phyloP scores from a whole-genome alignment of 495 filamentous ascomycete genomes.

The Tuber magnatum region DNA sequence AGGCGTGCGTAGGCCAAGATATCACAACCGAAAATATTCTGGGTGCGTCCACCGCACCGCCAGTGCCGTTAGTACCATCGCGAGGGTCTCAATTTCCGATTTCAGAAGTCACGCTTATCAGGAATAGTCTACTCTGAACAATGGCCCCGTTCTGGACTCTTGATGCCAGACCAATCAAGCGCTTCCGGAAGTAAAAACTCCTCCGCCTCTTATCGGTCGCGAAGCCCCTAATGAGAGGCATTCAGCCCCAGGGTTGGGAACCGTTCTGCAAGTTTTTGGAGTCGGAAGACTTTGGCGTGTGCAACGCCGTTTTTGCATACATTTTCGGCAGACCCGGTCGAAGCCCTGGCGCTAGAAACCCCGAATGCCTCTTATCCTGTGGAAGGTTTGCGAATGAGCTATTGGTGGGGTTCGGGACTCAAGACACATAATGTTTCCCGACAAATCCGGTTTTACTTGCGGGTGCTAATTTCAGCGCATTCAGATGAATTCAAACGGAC shows the following conservation, averaged over 20 bases:
- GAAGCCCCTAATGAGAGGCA: background rate
- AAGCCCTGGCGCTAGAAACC: too few relatives aligned
- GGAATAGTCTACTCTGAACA: background rate
- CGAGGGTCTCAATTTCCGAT: too few relatives aligned
- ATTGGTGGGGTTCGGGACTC: background rate
- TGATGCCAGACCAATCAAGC: background rate
- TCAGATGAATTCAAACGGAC: background rate
- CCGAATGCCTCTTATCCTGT: background rate
- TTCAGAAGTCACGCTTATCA: background rate
- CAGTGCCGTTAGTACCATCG: too few relatives aligned
- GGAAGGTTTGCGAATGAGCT: background rate
- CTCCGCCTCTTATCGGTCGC: background rate
- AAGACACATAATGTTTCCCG: background rate
- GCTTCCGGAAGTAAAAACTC: background rate
- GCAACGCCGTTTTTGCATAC: too few relatives aligned
- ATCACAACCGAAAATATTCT: too few relatives aligned
- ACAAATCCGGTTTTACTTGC: background rate
- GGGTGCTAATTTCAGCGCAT: background rate
- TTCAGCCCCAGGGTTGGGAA: too few relatives aligned
- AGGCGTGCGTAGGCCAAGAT: too few relatives aligned
- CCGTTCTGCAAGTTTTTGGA: too few relatives aligned
- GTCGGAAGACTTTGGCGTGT: too few relatives aligned
- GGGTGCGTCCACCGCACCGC: background rate
- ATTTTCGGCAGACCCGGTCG: too few relatives aligned
- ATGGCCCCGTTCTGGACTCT: background rate